Evolutionary conservation across 2,329 filamentous ascomycete species (phyloP).

Genomic region (Lachnellula cervina): DNA sequence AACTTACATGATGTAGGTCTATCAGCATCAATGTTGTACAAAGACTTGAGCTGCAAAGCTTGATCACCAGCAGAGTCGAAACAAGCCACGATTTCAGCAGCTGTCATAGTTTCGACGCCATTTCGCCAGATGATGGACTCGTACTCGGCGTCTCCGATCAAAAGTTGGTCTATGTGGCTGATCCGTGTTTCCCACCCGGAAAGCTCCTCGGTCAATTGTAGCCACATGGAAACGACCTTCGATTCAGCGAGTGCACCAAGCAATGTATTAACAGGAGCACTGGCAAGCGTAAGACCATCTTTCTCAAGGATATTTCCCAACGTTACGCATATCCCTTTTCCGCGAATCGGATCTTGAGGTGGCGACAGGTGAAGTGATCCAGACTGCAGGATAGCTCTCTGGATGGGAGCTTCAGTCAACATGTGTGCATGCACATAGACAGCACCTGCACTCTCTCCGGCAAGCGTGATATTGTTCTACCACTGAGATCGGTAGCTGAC

Average conservation of each 20-base stretch:
- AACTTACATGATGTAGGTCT: too few species aligned
- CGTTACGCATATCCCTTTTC: too few species aligned
- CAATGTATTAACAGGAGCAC: too few species aligned
- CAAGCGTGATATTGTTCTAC: slow-evolving; percentile 38
- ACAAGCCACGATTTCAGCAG: slow-evolving; percentile 31
- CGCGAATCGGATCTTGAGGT: too few species aligned
- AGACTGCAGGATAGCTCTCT: not conserved
- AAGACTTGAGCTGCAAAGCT: too few species aligned
- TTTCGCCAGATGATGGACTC: slow-evolving; percentile 43
- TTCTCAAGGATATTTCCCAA: too few species aligned
- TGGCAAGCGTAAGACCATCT: too few species aligned
- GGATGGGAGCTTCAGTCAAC: slow-evolving; percentile 31
- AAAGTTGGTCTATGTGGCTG: slow-evolving; percentile 33
- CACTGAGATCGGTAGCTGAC: not conserved
- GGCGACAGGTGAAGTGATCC: too few species aligned
- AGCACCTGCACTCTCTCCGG: slow-evolving; percentile 43
- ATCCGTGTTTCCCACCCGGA: slow-evolving; percentile 34
- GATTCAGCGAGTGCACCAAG: slow-evolving; percentile 36
- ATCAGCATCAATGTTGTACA: too few species aligned
- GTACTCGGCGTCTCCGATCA: slow-evolving; percentile 41
- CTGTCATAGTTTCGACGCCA: slow-evolving; percentile 35
- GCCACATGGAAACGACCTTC: slow-evolving; percentile 39
- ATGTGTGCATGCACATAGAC: slow-evolving; percentile 41
- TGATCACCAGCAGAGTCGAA: slow-evolving; percentile 25
- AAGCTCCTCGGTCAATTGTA: slow-evolving; percentile 31